Conservation (phyloP, 495 filamentous ascomycete species). For the Annulohypoxylon stygium region DNA sequence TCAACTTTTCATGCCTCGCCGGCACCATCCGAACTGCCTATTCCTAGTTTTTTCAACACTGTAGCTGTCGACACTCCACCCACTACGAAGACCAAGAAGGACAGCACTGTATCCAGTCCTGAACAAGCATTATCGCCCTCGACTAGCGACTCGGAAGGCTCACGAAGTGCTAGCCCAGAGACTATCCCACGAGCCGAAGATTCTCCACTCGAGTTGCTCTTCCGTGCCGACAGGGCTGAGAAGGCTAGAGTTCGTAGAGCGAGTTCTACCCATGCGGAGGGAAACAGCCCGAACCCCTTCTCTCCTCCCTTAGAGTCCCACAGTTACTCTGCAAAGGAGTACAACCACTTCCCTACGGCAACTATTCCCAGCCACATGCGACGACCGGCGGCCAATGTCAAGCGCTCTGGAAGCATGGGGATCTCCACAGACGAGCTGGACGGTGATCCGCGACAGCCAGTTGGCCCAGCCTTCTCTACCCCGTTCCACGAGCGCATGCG, state of each 20-base stretch:
- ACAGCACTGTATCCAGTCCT: constrained; percentile 39
- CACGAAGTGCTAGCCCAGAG: constrained; percentile 54
- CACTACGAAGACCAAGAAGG: constrained; percentile 42
- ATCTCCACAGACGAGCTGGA: constrained; percentile 79
- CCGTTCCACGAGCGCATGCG: constrained; percentile 76
- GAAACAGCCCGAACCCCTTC: constrained; percentile 48
- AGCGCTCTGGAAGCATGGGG: constrained; percentile 60
- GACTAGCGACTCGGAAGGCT: constrained; percentile 58
- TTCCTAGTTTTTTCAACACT: constrained; percentile 92
- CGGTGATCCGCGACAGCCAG: constrained; percentile 61
- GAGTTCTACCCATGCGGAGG: constrained; percentile 56
- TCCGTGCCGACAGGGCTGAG: constrained; percentile 84
- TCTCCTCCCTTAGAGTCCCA: constrained; percentile 47
- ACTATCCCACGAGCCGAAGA: constrained; percentile 61
- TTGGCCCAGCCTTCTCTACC: constrained; percentile 75
- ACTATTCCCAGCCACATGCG: constrained; percentile 42
- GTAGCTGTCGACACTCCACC: constrained; percentile 76
- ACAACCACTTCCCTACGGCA: constrained; percentile 51
- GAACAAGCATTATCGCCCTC: constrained; percentile 55
- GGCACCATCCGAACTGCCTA: constrained; percentile 90
- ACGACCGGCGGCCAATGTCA: constrained; percentile 41
- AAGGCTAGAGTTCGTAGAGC: constrained; percentile 70
- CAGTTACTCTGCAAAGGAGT: constrained; percentile 53
- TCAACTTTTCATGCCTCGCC: constrained; percentile 97
- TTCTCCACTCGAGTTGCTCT: constrained; percentile 88